Evolutionary conservation across 495 filamentous ascomycete species (phyloP).

Genomic region (Trichoderma gamsii): DNA sequence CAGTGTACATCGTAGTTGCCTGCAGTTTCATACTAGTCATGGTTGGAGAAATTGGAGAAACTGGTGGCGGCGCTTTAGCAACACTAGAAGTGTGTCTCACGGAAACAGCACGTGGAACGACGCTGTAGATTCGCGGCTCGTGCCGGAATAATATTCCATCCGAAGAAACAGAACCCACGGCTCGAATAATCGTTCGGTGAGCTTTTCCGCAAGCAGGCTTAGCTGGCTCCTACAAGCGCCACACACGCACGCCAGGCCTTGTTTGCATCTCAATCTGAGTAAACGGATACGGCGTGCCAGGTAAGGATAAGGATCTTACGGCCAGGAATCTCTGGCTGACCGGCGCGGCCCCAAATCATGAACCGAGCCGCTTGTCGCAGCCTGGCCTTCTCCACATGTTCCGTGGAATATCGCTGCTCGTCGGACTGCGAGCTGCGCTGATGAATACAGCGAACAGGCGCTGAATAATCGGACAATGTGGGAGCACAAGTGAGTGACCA

Average conservation of each 20-base stretch:
- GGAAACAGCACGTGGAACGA: too few relatives aligned
- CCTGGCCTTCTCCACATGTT: background rate
- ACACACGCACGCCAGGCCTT: background rate
- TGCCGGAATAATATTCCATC: background rate
- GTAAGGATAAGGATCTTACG: background rate
- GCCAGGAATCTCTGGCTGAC: background rate
- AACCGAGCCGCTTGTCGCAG: background rate
- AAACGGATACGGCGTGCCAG: background rate
- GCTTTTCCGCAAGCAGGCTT: background rate
- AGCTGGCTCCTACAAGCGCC: background rate
- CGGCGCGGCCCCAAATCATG: conserved; percentile 7
- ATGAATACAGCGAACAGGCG: background rate
- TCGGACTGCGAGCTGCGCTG: background rate
- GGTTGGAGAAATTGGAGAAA: too few relatives aligned
- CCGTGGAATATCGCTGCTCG: background rate
- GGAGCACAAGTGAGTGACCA: background rate
- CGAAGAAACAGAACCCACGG: background rate
- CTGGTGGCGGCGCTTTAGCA: too few relatives aligned
- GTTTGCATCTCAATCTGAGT: background rate
- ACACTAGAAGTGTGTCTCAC: too few relatives aligned
- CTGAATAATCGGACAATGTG: background rate
- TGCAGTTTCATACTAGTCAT: too few relatives aligned
- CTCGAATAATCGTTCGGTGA: background rate
- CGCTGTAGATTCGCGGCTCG: background rate
- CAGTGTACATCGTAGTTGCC: too few relatives aligned